phyloP scores from a whole-genome alignment of 169 alveolate genomes.

The Fabrea salina region DNA sequence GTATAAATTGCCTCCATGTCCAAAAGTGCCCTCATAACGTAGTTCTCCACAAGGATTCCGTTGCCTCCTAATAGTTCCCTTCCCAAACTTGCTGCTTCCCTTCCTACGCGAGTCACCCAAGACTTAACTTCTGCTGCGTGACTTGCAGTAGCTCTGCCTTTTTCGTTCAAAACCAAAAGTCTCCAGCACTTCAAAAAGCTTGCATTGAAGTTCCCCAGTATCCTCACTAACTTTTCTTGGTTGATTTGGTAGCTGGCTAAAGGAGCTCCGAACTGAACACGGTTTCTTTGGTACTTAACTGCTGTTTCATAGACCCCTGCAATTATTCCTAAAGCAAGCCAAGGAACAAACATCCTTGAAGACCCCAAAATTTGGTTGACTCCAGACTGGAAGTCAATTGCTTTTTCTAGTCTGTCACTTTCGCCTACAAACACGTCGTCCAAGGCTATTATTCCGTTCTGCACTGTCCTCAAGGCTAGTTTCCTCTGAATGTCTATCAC shows the following conservation, averaged over 20 bases:
- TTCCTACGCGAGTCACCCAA: conserved; percentile 47
- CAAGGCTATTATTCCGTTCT: conserved; percentile 65
- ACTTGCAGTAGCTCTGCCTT: conserved; percentile 58
- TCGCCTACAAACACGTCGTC: conserved; percentile 76
- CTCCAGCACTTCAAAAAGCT: conserved; percentile 34
- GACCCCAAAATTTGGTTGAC: conserved; percentile 61
- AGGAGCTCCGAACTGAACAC: conserved; percentile 9
- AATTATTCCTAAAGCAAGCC: conserved; percentile 73
- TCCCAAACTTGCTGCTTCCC: conserved; percentile 75
- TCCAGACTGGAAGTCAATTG: conserved; percentile 56
- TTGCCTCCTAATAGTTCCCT: conserved; percentile 83
- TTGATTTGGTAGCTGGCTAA: background rate
- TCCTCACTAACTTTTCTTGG: conserved; percentile 29
- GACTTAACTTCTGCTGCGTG: conserved; percentile 77
- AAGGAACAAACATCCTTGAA: conserved; percentile 74
- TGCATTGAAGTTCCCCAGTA: background rate
- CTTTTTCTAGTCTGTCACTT: conserved; percentile 47
- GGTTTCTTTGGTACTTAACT: background rate
- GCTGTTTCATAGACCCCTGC: conserved; percentile 7
- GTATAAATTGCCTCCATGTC: conserved; percentile 82
- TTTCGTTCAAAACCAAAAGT: conserved; percentile 54
- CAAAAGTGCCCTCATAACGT: conserved; percentile 62
- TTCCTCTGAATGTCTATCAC: conserved; percentile 57
- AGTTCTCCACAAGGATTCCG: conserved; percentile 69
- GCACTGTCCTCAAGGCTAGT: conserved; percentile 71